Conservation (phyloP, 106 monocot species). For the Cymbidium sinense region DNA sequence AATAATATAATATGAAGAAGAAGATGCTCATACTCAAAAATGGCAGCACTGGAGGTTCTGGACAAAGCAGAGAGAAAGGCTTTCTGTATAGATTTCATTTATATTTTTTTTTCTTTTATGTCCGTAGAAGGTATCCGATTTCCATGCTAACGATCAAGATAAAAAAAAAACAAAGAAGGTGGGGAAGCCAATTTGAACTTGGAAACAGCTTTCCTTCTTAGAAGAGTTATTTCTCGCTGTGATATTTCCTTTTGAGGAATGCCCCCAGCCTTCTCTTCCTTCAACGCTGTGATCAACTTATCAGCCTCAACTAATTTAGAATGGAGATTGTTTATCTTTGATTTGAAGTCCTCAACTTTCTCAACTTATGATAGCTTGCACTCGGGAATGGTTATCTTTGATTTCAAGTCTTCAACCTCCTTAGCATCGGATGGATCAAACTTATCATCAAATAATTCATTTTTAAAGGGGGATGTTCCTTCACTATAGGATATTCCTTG, state of each 20-base stretch:
- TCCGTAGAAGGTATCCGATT: slow-evolving; percentile 34
- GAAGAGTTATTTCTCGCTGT: slow-evolving; percentile 24
- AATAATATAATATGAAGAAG: too few relatives aligned
- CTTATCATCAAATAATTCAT: too few relatives aligned
- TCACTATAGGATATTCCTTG: slow-evolving; percentile 22
- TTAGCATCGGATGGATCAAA: too few relatives aligned
- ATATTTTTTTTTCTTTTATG: neutral
- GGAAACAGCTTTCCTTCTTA: slow-evolving; percentile 21
- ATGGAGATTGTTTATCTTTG: slow-evolving; percentile 45
- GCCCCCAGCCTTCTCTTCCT: slow-evolving; percentile 25
- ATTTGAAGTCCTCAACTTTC: slow-evolving; percentile 47
- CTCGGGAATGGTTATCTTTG: slow-evolving; percentile 44
- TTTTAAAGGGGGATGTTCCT: slow-evolving; percentile 12
- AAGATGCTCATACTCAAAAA: neutral
- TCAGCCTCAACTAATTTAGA: too few relatives aligned
- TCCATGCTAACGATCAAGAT: slow-evolving; percentile 28
- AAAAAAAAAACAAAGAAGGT: slow-evolving; percentile 57
- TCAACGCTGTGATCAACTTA: too few relatives aligned
- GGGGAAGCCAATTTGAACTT: slow-evolving; percentile 55
- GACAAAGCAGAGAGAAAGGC: neutral
- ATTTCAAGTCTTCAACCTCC: slow-evolving; percentile 43
- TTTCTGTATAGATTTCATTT: neutral
- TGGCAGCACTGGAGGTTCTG: neutral
- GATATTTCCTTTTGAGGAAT: slow-evolving; percentile 27
- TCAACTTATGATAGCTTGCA: slow-evolving; percentile 58